Conservation (phyloP, 306 rosid genomes). For the Gastrolobium bilobum region DNA sequence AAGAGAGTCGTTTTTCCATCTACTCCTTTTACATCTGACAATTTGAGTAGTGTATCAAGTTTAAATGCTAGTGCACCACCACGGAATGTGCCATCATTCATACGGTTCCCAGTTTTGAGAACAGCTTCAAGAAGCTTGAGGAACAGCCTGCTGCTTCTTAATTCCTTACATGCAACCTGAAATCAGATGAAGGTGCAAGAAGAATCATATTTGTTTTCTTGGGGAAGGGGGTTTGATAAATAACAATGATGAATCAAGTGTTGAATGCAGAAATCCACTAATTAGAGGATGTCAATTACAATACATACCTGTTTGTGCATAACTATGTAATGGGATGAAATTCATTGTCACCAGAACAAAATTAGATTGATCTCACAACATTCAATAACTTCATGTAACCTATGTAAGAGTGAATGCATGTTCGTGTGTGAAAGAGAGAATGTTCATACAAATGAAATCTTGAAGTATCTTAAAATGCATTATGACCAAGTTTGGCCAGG, state of each 20-base stretch:
- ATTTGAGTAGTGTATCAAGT: constrained; percentile 88
- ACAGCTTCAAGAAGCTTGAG: constrained; percentile 99
- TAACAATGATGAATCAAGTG: neutral
- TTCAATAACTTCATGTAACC: neutral
- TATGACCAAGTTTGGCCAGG: neutral
- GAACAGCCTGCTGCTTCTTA: constrained; percentile 85
- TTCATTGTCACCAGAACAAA: neutral
- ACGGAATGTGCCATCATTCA: constrained; percentile 95
- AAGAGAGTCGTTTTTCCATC: constrained; percentile 96
- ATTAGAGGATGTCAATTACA: neutral
- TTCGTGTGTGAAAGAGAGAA: neutral
- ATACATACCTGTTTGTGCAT: neutral
- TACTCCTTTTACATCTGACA: constrained; percentile 92
- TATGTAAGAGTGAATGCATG: neutral
- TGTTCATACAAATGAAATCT: neutral
- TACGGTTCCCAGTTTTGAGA: constrained; percentile 97
- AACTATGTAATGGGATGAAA: neutral
- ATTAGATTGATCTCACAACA: neutral
- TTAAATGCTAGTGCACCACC: constrained; percentile 97
- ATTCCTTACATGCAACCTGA: constrained; percentile 89
- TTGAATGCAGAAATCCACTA: constrained; percentile 3
- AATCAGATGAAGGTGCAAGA: constrained; percentile 41
- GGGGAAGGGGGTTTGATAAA: neutral
- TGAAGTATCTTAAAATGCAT: neutral
- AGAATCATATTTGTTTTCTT: neutral